phyloP scores from a whole-genome alignment of 208 protist genomes.

The Trypanosoma melophagium region DNA sequence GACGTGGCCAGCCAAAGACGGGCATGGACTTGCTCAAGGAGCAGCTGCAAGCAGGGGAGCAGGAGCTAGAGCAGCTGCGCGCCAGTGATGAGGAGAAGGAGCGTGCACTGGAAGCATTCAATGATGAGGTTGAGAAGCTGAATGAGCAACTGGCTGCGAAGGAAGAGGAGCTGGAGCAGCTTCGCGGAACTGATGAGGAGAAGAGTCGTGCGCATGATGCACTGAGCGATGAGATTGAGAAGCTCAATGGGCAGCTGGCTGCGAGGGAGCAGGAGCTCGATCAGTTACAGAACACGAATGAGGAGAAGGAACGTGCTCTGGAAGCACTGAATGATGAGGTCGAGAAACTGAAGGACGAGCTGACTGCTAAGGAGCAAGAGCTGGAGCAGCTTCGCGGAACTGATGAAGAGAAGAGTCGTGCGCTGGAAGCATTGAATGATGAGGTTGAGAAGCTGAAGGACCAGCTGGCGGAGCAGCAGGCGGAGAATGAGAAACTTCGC shows the following conservation, averaged over 20 bases:
- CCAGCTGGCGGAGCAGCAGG: slow-evolving; percentile 26
- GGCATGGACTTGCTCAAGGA: slow-evolving; percentile 4
- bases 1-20: slow-evolving; percentile 1
- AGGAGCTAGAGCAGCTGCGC: neutral
- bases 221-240: neutral
- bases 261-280: slow-evolving; percentile 13
- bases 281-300: neutral
- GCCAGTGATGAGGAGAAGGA: too few species aligned
- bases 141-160: too few species aligned
- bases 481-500: slow-evolving; percentile 12
- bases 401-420: neutral
- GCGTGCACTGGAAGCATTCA: too few species aligned
- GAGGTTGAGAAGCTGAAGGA: neutral
- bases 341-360: slow-evolving; percentile 23
- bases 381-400: neutral
- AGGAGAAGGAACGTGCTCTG: slow-evolving; percentile 6
- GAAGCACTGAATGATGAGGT: slow-evolving; percentile 13
- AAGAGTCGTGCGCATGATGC: too few species aligned
- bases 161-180: too few species aligned
- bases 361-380: slow-evolving; percentile 15
- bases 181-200: too few species aligned
- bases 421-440: neutral
- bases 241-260: neutral
- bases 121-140: too few species aligned
- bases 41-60: slow-evolving; percentile 8